Conservation (phyloP, 495 filamentous ascomycete species). For the Letharia lupina region DNA sequence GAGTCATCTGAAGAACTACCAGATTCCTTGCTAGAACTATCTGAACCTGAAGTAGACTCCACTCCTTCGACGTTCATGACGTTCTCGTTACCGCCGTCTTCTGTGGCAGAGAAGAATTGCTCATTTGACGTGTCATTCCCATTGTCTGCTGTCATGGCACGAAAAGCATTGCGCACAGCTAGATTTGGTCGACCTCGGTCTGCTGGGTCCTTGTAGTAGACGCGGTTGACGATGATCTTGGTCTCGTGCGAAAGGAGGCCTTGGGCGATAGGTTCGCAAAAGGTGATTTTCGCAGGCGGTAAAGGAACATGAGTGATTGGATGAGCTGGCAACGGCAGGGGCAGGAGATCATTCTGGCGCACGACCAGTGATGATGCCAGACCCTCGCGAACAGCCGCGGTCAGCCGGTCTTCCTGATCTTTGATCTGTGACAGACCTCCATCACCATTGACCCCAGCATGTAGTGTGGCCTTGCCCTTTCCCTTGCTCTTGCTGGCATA, state of each 20-base stretch:
- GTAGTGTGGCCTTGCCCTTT: constrained; percentile 30
- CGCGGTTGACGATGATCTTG: constrained; percentile 54
- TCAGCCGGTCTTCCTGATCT: constrained; percentile 56
- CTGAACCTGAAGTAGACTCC: constrained; percentile 34
- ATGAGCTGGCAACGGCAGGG: constrained; percentile 75
- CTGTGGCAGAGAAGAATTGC: constrained; percentile 79
- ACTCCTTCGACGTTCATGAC: neutral
- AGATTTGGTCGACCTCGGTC: neutral
- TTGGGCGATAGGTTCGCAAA: constrained; percentile 72
- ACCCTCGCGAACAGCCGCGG: constrained; percentile 68
- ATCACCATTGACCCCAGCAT: constrained; percentile 18
- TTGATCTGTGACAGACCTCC: constrained; percentile 34
- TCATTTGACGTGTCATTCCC: constrained; percentile 75
- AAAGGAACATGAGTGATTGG: constrained; percentile 79
- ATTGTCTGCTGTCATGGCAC: constrained; percentile 59
- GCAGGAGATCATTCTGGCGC: constrained; percentile 75
- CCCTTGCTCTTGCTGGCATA: constrained; percentile 30
- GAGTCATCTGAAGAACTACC: constrained; percentile 69
- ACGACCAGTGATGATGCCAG: constrained; percentile 62
- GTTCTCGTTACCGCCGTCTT: constrained; percentile 46
- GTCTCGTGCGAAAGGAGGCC: constrained; percentile 64
- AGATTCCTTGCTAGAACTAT: constrained; percentile 44
- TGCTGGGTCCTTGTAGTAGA: constrained; percentile 2
- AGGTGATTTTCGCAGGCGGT: constrained; percentile 58
- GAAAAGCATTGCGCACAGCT: constrained; percentile 29